Percentiles rank a stretch among this genome's conserved stretches.
Evolutionary conservation across 2,329 filamentous ascomycete genomes (phyloP).

Genomic region (Calonectria leucothoes): DNA sequence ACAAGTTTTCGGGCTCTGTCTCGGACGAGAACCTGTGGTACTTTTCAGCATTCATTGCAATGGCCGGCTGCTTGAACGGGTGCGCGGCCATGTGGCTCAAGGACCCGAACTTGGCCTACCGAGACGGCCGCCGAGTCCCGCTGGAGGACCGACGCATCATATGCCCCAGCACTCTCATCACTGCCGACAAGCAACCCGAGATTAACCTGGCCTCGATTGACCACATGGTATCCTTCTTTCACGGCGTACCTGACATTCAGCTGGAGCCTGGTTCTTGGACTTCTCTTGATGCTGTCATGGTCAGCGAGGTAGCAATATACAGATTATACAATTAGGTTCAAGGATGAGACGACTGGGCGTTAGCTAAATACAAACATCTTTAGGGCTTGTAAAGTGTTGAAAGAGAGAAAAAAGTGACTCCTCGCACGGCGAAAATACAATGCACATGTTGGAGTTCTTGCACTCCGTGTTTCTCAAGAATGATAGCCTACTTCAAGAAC

Average conservation of each 20-base stretch:
- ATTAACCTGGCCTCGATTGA: not conserved
- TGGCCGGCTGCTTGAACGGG: not conserved
- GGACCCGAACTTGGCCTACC: not conserved
- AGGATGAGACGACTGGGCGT: not conserved
- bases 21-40: not conserved
- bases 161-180: not conserved
- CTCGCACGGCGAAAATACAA: not conserved
- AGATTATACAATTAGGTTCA: not conserved
- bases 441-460: not conserved
- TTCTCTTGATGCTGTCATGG: not conserved
- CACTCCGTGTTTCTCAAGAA: too few species aligned
- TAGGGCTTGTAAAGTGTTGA: not conserved
- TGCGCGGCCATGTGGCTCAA: not conserved
- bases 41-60: not conserved
- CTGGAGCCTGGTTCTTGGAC: not conserved
- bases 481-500: too few species aligned
- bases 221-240: not conserved
- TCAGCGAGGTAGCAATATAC: not conserved
- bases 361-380: not conserved
- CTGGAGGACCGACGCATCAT: not conserved
- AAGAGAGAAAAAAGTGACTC: not conserved
- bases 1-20: not conserved
- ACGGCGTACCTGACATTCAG: not conserved
- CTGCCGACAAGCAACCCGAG: not conserved
- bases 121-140: not conserved